Conservation (phyloP, 2,329 filamentous ascomycete genomes). For the Hypoxylon sp. region DNA sequence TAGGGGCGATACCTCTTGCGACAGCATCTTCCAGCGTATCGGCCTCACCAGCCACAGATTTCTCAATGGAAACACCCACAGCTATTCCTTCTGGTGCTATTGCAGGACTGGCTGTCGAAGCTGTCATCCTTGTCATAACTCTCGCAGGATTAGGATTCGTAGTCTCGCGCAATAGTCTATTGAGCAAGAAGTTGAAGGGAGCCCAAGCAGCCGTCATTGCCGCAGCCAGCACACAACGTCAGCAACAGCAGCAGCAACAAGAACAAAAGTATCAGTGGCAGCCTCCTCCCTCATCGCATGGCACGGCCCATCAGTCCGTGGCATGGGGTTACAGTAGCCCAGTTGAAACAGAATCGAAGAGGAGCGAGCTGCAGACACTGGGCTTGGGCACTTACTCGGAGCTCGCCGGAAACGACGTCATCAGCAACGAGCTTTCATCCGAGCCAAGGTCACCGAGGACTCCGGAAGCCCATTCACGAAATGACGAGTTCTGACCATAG, state of each 20-base stretch:
- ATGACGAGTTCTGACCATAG: not conserved
- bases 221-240: conserved; percentile 14
- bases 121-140: conserved; percentile 21
- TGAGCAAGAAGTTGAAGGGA: conserved; percentile 26
- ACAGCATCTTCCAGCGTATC: conserved; percentile 14
- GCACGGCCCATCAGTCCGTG: not conserved
- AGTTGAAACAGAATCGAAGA: conserved; percentile 22
- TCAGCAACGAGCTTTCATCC: conserved; percentile 30
- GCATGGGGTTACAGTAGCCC: conserved; percentile 24
- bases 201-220: conserved; percentile 23
- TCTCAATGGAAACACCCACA: conserved; percentile 9
- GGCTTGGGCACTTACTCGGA: conserved; percentile 16
- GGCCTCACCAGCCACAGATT: not conserved
- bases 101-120: conserved; percentile 36
- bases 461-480: conserved; percentile 8
- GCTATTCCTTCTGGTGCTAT: conserved; percentile 29
- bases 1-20: conserved; percentile 35
- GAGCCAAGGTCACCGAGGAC: conserved; percentile 16
- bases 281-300: conserved; percentile 26
- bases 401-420: conserved; percentile 18
- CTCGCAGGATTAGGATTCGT: conserved; percentile 25
- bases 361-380: conserved; percentile 27
- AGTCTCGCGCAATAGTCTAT: conserved; percentile 33
- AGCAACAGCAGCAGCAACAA: conserved; percentile 19
- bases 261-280: conserved; percentile 35